Percentiles rank a stretch among this genome's conserved stretches.
phyloP scores from a whole-genome alignment of 805 yeast genomes.

The Kluyveromyces starmeri region DNA sequence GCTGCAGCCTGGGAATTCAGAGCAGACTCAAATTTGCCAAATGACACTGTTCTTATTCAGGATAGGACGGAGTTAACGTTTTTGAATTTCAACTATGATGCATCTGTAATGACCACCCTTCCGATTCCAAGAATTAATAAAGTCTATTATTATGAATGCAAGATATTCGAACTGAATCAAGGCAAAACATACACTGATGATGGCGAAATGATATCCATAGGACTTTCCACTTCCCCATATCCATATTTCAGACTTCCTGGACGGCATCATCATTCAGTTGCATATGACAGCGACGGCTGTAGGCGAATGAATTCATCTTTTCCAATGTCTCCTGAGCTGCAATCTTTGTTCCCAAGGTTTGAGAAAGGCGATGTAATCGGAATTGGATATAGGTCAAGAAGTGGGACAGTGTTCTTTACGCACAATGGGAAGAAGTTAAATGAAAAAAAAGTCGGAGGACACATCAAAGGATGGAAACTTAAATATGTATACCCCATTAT shows the following conservation, averaged over 20 bases:
- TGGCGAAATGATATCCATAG: conserved; percentile 56
- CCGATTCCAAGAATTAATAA: conserved; percentile 79
- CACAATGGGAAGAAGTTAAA: conserved; percentile 84
- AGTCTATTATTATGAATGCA: conserved; percentile 82
- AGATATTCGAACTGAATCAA: conserved; percentile 61
- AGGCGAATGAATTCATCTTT: conserved; percentile 78
- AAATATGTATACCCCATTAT: conserved; percentile 76
- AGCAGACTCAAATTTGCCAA: conserved; percentile 43
- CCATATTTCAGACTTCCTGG: conserved; percentile 94
- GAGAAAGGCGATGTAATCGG: conserved; percentile 89
- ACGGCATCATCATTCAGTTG: conserved; percentile 69
- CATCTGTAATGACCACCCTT: conserved; percentile 68
- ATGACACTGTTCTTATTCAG: conserved; percentile 49
- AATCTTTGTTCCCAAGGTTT: conserved; percentile 47
- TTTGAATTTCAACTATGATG: conserved; percentile 45
- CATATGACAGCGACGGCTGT: conserved; percentile 82
- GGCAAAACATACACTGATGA: conserved; percentile 31
- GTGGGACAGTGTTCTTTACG: conserved; percentile 87
- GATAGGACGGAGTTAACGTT: conserved; percentile 58
- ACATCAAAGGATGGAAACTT: conserved; percentile 59
- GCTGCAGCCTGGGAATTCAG: conserved; percentile 84
- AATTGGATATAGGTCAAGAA: conserved; percentile 72
- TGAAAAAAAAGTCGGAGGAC: conserved; percentile 77
- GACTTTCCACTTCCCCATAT: conserved; percentile 79
- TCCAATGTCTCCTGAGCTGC: conserved; percentile 34